phyloP scores from a whole-genome alignment of 768 basidiomycete species.

The Boletus reticuloceps region DNA sequence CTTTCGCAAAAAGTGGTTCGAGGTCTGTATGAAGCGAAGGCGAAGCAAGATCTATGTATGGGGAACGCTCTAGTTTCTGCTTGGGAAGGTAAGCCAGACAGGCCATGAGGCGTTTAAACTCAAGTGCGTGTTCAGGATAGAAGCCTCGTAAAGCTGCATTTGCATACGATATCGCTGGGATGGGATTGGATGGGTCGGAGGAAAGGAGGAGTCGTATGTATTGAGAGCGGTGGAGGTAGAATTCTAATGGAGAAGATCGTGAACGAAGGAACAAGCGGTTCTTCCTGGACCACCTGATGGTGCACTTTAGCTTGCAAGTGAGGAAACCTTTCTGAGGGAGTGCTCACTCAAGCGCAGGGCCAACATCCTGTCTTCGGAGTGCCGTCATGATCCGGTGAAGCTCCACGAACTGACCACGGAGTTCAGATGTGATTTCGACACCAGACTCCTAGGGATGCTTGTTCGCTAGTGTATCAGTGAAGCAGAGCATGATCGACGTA shows the following conservation, averaged over 20 bases:
- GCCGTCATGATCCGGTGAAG: slow-evolving; percentile 71
- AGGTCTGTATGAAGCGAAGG: slow-evolving; percentile 75
- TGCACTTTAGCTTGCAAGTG: not conserved
- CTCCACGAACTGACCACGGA: slow-evolving; percentile 59
- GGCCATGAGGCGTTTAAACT: slow-evolving; percentile 69
- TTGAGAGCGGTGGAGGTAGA: slow-evolving; percentile 86
- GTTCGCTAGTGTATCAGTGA: not conserved
- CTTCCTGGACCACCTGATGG: slow-evolving; percentile 71
- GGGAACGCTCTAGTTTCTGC: slow-evolving; percentile 60
- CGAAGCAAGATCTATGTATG: slow-evolving; percentile 72
- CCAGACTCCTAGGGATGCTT: slow-evolving; percentile 56
- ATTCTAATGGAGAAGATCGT: slow-evolving; percentile 81
- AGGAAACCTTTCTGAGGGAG: not conserved
- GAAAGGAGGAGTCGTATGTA: slow-evolving; percentile 77
- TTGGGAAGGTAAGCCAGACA: slow-evolving; percentile 71
- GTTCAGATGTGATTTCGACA: slow-evolving; percentile 50
- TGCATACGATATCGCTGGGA: slow-evolving; percentile 73
- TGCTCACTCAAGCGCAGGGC: slow-evolving; percentile 74
- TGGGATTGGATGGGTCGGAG: slow-evolving; percentile 54
- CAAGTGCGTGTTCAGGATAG: slow-evolving; percentile 55
- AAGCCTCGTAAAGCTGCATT: slow-evolving; percentile 62
- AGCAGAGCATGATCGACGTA: slow-evolving; percentile 30
- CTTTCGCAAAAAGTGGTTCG: slow-evolving; percentile 80
- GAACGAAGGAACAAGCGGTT: slow-evolving; percentile 64
- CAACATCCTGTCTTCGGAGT: slow-evolving; percentile 62